A percentile compares a stretch with the other conserved stretches of the same genome.
Evolutionary conservation across 257 asterid genomes (phyloP).

Genomic region (Striga asiatica): DNA sequence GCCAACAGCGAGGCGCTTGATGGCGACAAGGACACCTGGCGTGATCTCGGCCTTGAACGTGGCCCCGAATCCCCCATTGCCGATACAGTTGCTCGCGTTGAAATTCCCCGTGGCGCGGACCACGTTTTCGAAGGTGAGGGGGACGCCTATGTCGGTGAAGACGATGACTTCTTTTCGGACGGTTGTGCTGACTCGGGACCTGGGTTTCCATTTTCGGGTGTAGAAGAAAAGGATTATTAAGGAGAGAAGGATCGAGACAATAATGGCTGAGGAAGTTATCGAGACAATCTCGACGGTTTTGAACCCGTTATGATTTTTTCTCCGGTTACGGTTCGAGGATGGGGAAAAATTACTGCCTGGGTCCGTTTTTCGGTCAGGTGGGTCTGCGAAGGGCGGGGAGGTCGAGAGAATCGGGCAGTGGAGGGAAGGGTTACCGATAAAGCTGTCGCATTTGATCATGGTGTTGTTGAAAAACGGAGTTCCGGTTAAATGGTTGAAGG

Average conservation of each 20-base stretch:
- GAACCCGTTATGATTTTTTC: conserved; percentile 31
- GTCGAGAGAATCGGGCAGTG: conserved; percentile 37
- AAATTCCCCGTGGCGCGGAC: conserved; percentile 77
- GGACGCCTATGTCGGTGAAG: conserved; percentile 66
- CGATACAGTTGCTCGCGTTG: conserved; percentile 85
- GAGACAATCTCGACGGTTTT: conserved; percentile 71
- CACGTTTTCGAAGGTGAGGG: conserved; percentile 66
- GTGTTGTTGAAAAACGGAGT: conserved; percentile 34
- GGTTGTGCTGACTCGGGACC: conserved; percentile 77
- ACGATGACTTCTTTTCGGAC: conserved; percentile 71
- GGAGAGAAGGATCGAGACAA: conserved; percentile 66
- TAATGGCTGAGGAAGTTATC: conserved; percentile 69
- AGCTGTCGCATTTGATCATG: conserved; percentile 52
- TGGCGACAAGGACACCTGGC: conserved; percentile 75
- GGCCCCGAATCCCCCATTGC: conserved; percentile 90
- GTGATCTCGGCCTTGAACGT: conserved; percentile 93
- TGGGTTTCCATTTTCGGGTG: conserved; percentile 69
- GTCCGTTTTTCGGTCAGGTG: conserved; percentile 32
- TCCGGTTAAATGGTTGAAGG: conserved; percentile 81
- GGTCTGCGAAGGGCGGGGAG: conserved; percentile 37
- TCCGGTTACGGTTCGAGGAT: conserved; percentile 20
- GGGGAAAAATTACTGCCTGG: conserved; percentile 26
- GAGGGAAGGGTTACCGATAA: conserved; percentile 65
- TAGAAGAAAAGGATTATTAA: conserved; percentile 59
- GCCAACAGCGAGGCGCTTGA: conserved; percentile 76